Conservation (phyloP, 1,284 basidiomycete species). For the Gymnopus androsaceus region DNA sequence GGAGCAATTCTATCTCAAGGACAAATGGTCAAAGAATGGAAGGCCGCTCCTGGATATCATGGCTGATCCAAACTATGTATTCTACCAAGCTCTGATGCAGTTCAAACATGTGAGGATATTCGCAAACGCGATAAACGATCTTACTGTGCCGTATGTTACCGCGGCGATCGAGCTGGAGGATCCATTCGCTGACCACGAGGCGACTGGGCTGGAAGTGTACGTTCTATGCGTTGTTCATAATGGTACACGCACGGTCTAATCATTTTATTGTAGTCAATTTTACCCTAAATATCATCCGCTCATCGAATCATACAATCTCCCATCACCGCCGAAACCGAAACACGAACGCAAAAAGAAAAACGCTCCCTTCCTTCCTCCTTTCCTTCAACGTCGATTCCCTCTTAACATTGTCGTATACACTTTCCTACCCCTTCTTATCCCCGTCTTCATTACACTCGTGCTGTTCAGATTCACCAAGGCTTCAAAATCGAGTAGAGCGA, state of each 20-base stretch:
- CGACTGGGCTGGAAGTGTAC: conserved; percentile 66
- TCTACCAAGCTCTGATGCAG: conserved; percentile 71
- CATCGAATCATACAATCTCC: conserved; percentile 50
- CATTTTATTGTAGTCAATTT: conserved; percentile 43
- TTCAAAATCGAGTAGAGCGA: conserved; percentile 54
- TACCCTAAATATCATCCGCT: conserved; percentile 58
- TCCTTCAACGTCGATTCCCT: conserved; percentile 68
- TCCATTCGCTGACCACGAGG: conserved; percentile 61
- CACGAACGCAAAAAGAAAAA: conserved; percentile 38
- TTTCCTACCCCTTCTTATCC: conserved; percentile 65
- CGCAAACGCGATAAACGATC: conserved; percentile 83
- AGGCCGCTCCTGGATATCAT: conserved; percentile 80
- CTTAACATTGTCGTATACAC: conserved; percentile 61
- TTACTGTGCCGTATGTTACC: conserved; percentile 82
- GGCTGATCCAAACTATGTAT: conserved; percentile 81
- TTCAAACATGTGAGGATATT: conserved; percentile 81
- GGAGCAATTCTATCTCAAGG: conserved; percentile 75
- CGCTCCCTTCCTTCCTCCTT: conserved; percentile 55
- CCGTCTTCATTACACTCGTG: conserved; percentile 53
- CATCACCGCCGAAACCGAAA: conserved; percentile 40
- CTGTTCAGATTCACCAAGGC: conserved; percentile 55
- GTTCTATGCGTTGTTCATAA: conserved; percentile 24
- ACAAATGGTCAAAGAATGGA: conserved; percentile 72
- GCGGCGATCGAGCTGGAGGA: conserved; percentile 73
- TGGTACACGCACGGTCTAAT: no score